phyloP scores from a whole-genome alignment of 768 basidiomycete genomes.

The Gloeostereum incarnatum region DNA sequence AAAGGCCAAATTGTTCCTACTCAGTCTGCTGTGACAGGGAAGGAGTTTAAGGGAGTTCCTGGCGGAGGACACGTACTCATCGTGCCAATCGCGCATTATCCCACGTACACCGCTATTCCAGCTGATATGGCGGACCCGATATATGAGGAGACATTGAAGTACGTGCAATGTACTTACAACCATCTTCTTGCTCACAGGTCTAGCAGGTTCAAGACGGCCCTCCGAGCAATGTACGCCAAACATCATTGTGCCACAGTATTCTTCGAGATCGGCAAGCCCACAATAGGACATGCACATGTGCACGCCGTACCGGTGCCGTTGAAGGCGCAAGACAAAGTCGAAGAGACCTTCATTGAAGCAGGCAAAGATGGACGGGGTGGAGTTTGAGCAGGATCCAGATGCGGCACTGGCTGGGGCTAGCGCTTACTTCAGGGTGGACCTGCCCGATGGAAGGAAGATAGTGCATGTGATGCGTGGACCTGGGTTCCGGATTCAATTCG shows the following conservation, averaged over 20 bases:
- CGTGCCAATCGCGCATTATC: conserved; percentile 89
- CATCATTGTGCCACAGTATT: conserved; percentile 60
- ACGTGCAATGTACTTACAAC: conserved; percentile 9
- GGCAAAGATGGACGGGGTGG: conserved; percentile 57
- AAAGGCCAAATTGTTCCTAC: conserved; percentile 93
- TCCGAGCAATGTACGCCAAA: conserved; percentile 64
- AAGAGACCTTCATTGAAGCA: conserved; percentile 62
- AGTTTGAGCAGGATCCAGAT: conserved; percentile 67
- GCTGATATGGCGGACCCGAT: conserved; percentile 68
- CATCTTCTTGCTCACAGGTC: conserved; percentile 1
- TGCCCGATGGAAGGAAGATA: conserved; percentile 79
- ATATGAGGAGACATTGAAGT: conserved; percentile 74
- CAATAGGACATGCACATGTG: conserved; percentile 92
- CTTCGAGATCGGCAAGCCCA: conserved; percentile 66
- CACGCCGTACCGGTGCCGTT: conserved; percentile 76
- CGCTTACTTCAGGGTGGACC: conserved; percentile 86
- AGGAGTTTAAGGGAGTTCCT: conserved; percentile 47
- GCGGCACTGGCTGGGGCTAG: conserved; percentile 50
- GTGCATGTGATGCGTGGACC: conserved; percentile 89
- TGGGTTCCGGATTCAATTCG: conserved; percentile 68
- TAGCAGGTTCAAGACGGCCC: conserved; percentile 67
- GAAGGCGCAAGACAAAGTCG: conserved; percentile 53
- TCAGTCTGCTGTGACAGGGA: conserved; percentile 38
- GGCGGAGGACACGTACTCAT: conserved; percentile 96
- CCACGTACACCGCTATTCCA: conserved; percentile 78